Percentiles rank a stretch among this genome's conserved stretches.
phyloP scores from a whole-genome alignment of 176 grass and related monocot genomes.

The Carex pumila region DNA sequence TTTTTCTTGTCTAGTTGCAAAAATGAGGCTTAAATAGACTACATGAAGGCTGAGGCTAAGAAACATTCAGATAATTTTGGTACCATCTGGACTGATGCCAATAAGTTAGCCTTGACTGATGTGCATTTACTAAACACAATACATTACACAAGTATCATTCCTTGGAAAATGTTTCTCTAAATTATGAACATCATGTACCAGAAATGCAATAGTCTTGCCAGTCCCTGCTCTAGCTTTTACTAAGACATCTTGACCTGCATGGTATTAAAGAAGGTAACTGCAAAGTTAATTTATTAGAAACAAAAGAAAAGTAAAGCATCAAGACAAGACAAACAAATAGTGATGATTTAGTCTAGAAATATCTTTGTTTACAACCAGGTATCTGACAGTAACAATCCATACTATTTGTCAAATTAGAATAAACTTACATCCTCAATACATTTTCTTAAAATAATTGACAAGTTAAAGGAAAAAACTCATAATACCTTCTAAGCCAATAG shows the following conservation, averaged over 20 bases:
- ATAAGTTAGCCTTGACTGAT: background rate
- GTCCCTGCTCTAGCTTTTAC: slow-evolving; percentile 94
- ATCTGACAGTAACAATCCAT: background rate
- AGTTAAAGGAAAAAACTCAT: background rate
- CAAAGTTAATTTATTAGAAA: slow-evolving; percentile 1
- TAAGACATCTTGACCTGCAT: slow-evolving; percentile 82
- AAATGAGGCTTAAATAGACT: background rate
- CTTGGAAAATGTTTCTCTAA: background rate
- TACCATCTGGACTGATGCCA: background rate
- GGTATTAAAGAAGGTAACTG: background rate
- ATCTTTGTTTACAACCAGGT: background rate
- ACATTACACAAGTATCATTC: background rate
- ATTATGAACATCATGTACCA: slow-evolving; percentile 46
- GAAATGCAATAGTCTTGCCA: slow-evolving; percentile 86
- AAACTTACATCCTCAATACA: background rate
- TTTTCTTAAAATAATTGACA: background rate
- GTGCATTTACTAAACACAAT: background rate
- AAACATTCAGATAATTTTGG: background rate
- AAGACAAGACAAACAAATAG: background rate
- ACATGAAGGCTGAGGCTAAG: background rate
- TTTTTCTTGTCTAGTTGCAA: background rate
- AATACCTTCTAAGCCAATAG: slow-evolving; percentile 76
- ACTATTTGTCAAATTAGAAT: background rate
- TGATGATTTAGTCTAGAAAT: background rate
- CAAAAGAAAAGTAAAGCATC: background rate